Base-by-base conservation (phyloP, 116 monocot species). In the Posidonia oceanica region DNA sequence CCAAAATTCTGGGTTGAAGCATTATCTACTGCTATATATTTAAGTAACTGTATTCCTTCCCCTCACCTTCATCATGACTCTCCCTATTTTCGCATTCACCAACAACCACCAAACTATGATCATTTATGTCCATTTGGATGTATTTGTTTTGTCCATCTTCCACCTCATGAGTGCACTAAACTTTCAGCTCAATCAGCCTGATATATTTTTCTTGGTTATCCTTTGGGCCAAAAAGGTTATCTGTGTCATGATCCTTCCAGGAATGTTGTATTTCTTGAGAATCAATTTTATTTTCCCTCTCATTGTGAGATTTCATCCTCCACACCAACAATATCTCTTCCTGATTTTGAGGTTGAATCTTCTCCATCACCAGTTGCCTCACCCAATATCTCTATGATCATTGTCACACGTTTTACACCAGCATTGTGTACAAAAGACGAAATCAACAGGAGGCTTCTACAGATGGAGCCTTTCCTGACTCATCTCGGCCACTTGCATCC, bases 91-190 rank as follows among this genome's bases (percentile, higher is more conserved):
- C 61, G 21, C 0, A 5, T 61, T 4, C 20, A 22, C 20, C 1
- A 36, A 4, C 18, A 61, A 8, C 61, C 16, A 7, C 61, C 21
- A 0, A 61, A 7, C 4, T 61, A 61, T 61, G 7, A 7, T 61
- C 16, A 61, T 61, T 21, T 61, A 0, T 20, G 11, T 61, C 16
- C 20, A 3, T 61, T 61, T 4, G 61, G 61, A 22, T 61, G 61
- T 61, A 18, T 36, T 22, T 61, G 61, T 61, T 61, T 61, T 61
- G 61, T 61, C 3, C 61, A 61, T 61, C 20, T 61, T n/a, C 29
- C 61, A n/a, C 3, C 61, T 61, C 61, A 61, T 61, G 61, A 61
- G 11, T 18, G 61, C 5, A 14, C 16, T 11, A 61, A 61, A 61
- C 20, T 22, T 22, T 61, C 29, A n/a, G 36, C 61, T 61, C 4